Evolutionary conservation across 208 protist genomes (phyloP).

Genomic region (Trypanosoma boissoni): DNA sequence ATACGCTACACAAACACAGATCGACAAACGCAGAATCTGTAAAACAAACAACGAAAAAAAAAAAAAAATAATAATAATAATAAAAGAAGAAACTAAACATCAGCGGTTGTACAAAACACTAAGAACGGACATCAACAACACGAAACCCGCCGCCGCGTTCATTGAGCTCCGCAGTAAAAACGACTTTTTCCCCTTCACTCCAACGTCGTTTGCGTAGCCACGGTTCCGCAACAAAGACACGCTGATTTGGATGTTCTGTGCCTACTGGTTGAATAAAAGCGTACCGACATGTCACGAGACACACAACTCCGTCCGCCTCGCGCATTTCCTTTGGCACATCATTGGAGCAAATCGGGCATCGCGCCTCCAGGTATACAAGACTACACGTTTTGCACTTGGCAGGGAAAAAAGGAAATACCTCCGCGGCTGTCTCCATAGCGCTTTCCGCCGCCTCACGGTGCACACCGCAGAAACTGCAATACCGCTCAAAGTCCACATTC

Average conservation of each 20-base stretch:
- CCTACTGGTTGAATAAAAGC: conserved; percentile 63
- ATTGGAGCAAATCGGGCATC: conserved; percentile 65
- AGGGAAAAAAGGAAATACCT: conserved; percentile 56
- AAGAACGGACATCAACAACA: conserved; percentile 12
- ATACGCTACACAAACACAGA: no score
- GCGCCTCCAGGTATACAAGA: conserved; percentile 65
- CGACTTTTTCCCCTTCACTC: conserved; percentile 26
- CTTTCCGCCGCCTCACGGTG: conserved; percentile 16
- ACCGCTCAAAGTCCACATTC: conserved; percentile 77
- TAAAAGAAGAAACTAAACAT: neutral
- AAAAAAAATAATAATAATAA: conserved; percentile 1
- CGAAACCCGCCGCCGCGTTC: conserved; percentile 27
- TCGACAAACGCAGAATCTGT: no score
- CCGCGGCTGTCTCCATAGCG: conserved; percentile 4
- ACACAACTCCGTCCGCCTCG: conserved; percentile 43
- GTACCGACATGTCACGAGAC: conserved; percentile 41
- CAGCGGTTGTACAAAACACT: conserved; percentile 1
- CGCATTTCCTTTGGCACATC: conserved; percentile 41
- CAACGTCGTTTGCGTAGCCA: conserved; percentile 21
- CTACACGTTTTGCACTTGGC: conserved; percentile 57
- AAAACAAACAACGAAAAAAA: conserved; percentile 6
- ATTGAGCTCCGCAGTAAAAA: conserved; percentile 21
- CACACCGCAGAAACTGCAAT: conserved; percentile 72
- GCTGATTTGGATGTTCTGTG: conserved; percentile 38
- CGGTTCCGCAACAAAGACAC: conserved; percentile 39